Base-by-base conservation (phyloP, 257 asterid genomes). In the Fraxinus cuspidata region DNA sequence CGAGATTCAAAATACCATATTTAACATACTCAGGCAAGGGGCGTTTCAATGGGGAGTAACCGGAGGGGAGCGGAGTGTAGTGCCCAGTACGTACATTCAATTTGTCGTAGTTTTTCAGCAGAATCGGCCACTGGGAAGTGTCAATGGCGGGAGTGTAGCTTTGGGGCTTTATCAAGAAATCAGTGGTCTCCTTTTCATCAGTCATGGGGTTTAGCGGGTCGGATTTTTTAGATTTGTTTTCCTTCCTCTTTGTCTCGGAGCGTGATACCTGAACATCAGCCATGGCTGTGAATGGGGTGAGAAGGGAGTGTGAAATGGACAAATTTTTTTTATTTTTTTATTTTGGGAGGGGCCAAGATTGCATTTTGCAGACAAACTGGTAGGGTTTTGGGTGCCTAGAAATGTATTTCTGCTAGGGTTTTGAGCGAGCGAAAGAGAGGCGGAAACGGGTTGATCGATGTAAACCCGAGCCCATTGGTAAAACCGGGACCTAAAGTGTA, bases 121-220 rank as follows among this genome's bases (percentile, higher is more conserved):
- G 92, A 80, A 94, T 92, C 51, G 98, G 97, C 98, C 98, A 94
- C 4, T 92, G 76, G 19, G 97, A 92, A 40, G 98, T 90, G 85
- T 94, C 97, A 23, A 87, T 83, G 70, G 92, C 2, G 8, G 98
- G 98, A 13, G 97, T 89, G 85, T 10, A 86, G 85, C 86, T 86
- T 81, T 94, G 98, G 0, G 97, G 98, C 81, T 94, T 94, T 77
- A 94, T 94, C 42, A 37, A 88, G 81, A 70, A 91, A 81, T 87
- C 93, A 1, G 81, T 84, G 65, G 44, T 75, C 9, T 81, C 79
- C 69, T 49, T 79, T 70, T 38, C 75, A 2, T 74, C 81, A 51
- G 74, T 81, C 5, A 18, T 10, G 4, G 49, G 49, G 49, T 12
- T 42, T 42, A 42, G 11, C 31, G 73, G 35, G 21, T 80, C 81